These are phyloP conservation scores for Xylaria sp. DNA, from an alignment of 2,329 filamentous ascomycete species.

Conservation along the genomic window DNA sequence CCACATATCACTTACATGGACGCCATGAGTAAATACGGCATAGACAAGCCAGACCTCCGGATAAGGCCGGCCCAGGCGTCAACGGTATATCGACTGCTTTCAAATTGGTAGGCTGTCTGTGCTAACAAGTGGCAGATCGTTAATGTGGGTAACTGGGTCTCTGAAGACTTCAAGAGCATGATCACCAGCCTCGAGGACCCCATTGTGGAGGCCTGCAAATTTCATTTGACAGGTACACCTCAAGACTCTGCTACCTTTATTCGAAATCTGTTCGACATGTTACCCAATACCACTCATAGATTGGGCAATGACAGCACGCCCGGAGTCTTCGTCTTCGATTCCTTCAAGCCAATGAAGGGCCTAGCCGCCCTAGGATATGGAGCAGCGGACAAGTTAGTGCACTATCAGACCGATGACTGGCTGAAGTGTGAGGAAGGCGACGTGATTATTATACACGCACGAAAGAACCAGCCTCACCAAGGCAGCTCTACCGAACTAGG, in stretches of 20 bases:
- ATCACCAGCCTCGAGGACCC: slow-evolving; percentile 77
- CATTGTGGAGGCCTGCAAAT: slow-evolving; percentile 78
- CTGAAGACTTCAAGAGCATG: slow-evolving; percentile 75
- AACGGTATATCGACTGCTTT: slow-evolving; percentile 58
- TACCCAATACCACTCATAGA: slow-evolving; percentile 67
- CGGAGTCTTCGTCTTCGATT: slow-evolving; percentile 80
- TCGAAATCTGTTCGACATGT: slow-evolving; percentile 75
- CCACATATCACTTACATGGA: slow-evolving; percentile 70
- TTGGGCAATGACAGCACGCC: slow-evolving; percentile 80
- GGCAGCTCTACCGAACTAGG: slow-evolving; percentile 79
- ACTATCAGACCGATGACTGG: slow-evolving; percentile 40
- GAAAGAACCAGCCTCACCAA: slow-evolving; percentile 70
- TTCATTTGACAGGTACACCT: slow-evolving; percentile 66
- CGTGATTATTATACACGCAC: slow-evolving; percentile 83
- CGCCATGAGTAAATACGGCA: slow-evolving; percentile 83
- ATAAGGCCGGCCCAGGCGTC: slow-evolving; percentile 63
- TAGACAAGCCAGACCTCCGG: slow-evolving; percentile 91
- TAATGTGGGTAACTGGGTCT: slow-evolving; percentile 71
- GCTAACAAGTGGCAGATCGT: slow-evolving; percentile 64
- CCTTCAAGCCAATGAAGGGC: slow-evolving; percentile 77
- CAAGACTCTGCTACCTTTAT: slow-evolving; percentile 57
- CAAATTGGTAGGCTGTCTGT: neutral
- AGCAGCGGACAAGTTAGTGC: slow-evolving; percentile 44
- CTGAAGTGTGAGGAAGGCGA: slow-evolving; percentile 74
- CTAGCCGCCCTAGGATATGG: slow-evolving; percentile 64